Evolutionary conservation across 371 early-diverging fungal species (phyloP).

Genomic region (Blastocladiella emersonii): DNA sequence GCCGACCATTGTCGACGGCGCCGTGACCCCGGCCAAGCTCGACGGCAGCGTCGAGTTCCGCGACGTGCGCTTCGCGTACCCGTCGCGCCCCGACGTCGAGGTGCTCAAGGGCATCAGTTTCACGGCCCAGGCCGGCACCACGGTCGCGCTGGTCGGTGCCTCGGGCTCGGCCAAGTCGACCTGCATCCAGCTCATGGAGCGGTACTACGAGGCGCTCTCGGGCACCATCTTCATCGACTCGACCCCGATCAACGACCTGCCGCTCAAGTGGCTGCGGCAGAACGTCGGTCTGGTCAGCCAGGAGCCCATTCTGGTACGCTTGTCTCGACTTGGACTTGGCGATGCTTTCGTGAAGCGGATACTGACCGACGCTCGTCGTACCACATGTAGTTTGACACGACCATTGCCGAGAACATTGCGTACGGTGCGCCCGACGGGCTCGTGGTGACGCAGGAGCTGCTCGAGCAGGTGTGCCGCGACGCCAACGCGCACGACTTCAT

Average conservation of each 20-base stretch:
- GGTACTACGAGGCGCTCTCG: slow-evolving; percentile 27
- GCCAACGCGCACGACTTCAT: slow-evolving; percentile 14
- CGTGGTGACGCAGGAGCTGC: not conserved
- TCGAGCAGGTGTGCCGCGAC: slow-evolving; percentile 14
- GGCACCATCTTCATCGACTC: slow-evolving; percentile 25
- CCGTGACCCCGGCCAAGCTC: slow-evolving; percentile 6
- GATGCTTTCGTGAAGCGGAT: too few species aligned
- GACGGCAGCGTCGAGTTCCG: slow-evolving; percentile 23
- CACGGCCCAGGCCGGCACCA: slow-evolving; percentile 24
- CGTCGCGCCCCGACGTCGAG: slow-evolving; percentile 19
- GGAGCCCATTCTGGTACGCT: slow-evolving; percentile 46
- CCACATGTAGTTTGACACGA: slow-evolving; percentile 44
- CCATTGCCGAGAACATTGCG: slow-evolving; percentile 65
- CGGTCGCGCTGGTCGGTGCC: slow-evolving; percentile 33
- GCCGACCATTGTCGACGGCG: slow-evolving; percentile 13
- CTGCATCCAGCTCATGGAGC: slow-evolving; percentile 30
- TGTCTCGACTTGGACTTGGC: too few species aligned
- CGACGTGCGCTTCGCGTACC: slow-evolving; percentile 19
- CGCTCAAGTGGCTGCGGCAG: slow-evolving; percentile 17
- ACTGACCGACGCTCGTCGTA: too few species aligned
- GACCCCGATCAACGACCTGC: slow-evolving; percentile 18
- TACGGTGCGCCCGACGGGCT: slow-evolving; percentile 34
- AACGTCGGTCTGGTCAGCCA: slow-evolving; percentile 31
- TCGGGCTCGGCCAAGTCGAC: slow-evolving; percentile 35
- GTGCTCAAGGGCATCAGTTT: slow-evolving; percentile 12